Percentiles rank a stretch among this genome's conserved stretches.
These are phyloP conservation scores for Claviceps monticola DNA, from an alignment of 2,329 filamentous ascomycete species.

Conservation along the genomic window DNA sequence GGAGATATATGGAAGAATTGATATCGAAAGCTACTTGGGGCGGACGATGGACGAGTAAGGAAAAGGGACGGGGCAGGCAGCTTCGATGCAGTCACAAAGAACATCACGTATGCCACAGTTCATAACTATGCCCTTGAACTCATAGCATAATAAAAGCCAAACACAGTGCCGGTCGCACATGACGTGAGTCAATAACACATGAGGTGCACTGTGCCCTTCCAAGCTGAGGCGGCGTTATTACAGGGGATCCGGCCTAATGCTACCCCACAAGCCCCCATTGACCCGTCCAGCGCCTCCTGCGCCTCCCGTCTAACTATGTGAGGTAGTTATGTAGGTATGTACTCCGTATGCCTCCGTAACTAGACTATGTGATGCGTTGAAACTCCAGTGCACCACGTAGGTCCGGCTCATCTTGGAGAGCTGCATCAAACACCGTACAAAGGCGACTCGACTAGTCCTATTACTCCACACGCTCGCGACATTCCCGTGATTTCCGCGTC, in stretches of 20 bases:
- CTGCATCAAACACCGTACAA: not conserved
- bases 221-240: not conserved
- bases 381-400: not conserved
- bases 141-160: too few relatives aligned
- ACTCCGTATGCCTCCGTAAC: too few relatives aligned
- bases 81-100: too few relatives aligned
- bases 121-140: too few relatives aligned
- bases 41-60: constrained; percentile 13
- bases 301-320: not conserved
- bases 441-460: not conserved
- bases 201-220: not conserved
- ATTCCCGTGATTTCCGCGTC: not conserved
- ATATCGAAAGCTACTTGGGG: constrained; percentile 62
- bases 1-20: constrained; percentile 62
- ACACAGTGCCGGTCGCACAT: too few relatives aligned
- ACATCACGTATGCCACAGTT: too few relatives aligned
- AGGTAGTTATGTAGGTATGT: too few relatives aligned
- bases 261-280: not conserved
- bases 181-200: too few relatives aligned
- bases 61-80: not conserved
- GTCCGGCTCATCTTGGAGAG: not conserved
- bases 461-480: not conserved
- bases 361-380: too few relatives aligned
- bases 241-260: not conserved
- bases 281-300: not conserved